These are phyloP conservation scores for Fusarium sp. DNA, from an alignment of 2,329 filamentous ascomycete genomes.

Conservation along the genomic window DNA sequence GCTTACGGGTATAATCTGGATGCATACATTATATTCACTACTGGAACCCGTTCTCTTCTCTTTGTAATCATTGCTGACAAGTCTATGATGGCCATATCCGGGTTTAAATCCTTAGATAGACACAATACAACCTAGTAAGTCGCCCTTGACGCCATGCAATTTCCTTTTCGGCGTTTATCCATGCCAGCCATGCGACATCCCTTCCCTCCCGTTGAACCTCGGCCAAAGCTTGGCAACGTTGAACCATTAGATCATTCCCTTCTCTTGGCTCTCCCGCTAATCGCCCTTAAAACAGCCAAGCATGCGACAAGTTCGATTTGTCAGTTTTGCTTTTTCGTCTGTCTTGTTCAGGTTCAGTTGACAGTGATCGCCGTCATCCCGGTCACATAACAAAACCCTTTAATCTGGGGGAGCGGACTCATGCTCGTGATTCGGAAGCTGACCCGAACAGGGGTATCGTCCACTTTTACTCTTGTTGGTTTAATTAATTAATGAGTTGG, in stretches of 20 bases:
- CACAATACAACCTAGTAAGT: not conserved
- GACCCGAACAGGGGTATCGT: slow-evolving; percentile 10
- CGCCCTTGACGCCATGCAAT: slow-evolving; percentile 16
- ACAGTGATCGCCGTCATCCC: slow-evolving; percentile 27
- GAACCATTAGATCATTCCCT: not conserved
- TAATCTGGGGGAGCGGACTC: slow-evolving; percentile 28
- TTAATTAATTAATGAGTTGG: slow-evolving; percentile 32
- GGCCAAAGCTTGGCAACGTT: slow-evolving; percentile 24
- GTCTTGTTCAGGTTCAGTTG: slow-evolving; percentile 1
- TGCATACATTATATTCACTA: not conserved
- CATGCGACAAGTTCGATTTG: not conserved
- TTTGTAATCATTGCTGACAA: no score
- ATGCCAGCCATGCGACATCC: slow-evolving; percentile 25
- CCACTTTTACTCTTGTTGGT: slow-evolving; percentile 36
- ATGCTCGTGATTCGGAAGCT: slow-evolving; percentile 2
- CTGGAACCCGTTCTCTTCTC: no score
- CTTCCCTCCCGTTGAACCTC: not conserved
- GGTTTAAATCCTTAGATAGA: not conserved
- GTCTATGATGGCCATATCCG: not conserved
- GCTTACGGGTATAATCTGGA: not conserved
- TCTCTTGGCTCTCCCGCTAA: slow-evolving; percentile 16
- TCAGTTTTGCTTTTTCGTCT: slow-evolving; percentile 10
- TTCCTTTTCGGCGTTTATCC: slow-evolving; percentile 12
- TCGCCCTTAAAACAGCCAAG: slow-evolving; percentile 9
- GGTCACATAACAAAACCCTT: slow-evolving; percentile 17